Evolutionary conservation across 257 asterid genomes (phyloP), one percentile per base, ranked within the genome.

Genomic region (Solanum chilense): DNA sequence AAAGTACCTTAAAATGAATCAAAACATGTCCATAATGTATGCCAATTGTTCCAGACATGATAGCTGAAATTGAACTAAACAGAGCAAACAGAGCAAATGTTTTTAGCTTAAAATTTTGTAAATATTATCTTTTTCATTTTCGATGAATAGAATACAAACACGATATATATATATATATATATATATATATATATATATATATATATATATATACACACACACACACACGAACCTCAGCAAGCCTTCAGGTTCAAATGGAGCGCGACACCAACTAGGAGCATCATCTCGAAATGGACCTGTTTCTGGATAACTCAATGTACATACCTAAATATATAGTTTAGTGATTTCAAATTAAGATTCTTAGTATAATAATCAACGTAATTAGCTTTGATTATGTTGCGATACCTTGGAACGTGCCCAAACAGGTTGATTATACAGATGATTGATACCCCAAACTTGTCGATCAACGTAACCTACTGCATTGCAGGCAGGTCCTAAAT

Each of bases 381-480:
- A 2, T 13, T 39, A 39, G 16, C 73, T 81, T 21, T 35, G n/a
- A 39, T 23, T 23, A n/a, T 35, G 25, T 27, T 33, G 49, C 12
- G 68, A 31, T 56, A 89, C 92, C 94, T 86, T 94, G 84, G 93
- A 88, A 16, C 99, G 91, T 9, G 90, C 41, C 99, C 99, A 96
- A 85, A 93, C 98, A 16, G 99, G 98, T 71, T 91, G 85, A 0
- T 78, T 3, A 62, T 96, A 96, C 12, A 96, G 95, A 92, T 96
- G 99, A 89, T 95, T 96, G 85, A 94, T 86, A 18, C 98, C 99
- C 98, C 98, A 96, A 1, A 90, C 96, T 86, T 93, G 93, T 87
- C 99, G 90, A 92, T 96, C 99, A 13, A 95, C 96, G 66, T 93
- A 92, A 44, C 98, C 99, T 90, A 96, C 98, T 69, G 98, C 98